Evolutionary conservation across 441 rosid species (phyloP).

Genomic region (Croton setiger): DNA sequence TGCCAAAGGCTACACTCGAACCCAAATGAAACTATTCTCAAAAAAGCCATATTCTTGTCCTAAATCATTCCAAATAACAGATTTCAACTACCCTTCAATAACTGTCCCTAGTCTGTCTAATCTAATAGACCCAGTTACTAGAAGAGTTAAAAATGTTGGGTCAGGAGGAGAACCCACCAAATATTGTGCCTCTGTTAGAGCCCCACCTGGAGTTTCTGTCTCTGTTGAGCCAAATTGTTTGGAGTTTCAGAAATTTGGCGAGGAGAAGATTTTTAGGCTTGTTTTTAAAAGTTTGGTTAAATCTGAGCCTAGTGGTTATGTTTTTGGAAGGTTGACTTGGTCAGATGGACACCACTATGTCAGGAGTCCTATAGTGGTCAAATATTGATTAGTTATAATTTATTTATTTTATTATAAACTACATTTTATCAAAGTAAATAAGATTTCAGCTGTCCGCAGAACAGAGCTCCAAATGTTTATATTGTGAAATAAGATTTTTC

Average conservation of each 20-base stretch:
- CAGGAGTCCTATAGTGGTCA: constrained; percentile 50
- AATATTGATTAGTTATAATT: not conserved
- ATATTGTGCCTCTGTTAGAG: constrained; percentile 25
- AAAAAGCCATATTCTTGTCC: constrained; percentile 35
- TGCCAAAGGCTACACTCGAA: constrained; percentile 43
- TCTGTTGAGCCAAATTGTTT: constrained; percentile 33
- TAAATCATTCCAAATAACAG: constrained; percentile 18
- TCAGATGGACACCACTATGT: constrained; percentile 52
- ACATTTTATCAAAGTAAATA: too few species aligned
- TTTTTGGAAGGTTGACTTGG: constrained; percentile 47
- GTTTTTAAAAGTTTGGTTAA: constrained; percentile 22
- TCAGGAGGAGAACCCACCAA: constrained; percentile 17
- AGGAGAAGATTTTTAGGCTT: constrained; percentile 48
- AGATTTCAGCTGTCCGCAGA: too few species aligned
- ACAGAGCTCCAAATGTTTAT: too few species aligned
- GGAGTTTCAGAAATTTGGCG: constrained; percentile 32
- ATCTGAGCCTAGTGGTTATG: constrained; percentile 1
- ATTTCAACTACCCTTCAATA: constrained; percentile 68
- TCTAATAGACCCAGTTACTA: constrained; percentile 29
- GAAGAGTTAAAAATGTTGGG: constrained; percentile 51
- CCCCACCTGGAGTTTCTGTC: constrained; percentile 40
- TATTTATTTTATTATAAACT: too few species aligned
- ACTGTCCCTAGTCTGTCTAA: constrained; percentile 33
- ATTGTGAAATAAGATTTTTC: too few species aligned
- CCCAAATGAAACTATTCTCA: constrained; percentile 28